Percentiles rank a stretch among this genome's conserved stretches.
These are phyloP conservation scores for Colletotrichum gloeosporioides DNA, from an alignment of 2,329 filamentous ascomycete species.

Conservation along the genomic window DNA sequence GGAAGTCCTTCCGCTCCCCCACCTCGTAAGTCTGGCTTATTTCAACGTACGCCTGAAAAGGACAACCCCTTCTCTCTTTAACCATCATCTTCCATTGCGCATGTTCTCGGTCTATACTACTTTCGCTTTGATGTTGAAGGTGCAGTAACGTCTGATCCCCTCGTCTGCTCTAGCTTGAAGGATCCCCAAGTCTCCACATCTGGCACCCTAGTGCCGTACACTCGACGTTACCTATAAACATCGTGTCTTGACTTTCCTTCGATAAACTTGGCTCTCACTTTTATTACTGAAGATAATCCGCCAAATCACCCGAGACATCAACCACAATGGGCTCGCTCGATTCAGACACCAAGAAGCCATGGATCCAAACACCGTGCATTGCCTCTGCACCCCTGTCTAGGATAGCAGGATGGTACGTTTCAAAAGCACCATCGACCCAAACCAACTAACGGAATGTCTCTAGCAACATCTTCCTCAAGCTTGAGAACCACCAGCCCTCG, in stretches of 20 bases:
- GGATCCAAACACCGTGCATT: slow-evolving; percentile 75
- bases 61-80: background rate
- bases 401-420: slow-evolving; percentile 71
- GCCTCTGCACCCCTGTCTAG: slow-evolving; percentile 71
- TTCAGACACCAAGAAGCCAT: slow-evolving; percentile 55
- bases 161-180: background rate
- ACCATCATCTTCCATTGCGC: background rate
- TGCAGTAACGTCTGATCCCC: background rate
- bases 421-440: slow-evolving; percentile 17
- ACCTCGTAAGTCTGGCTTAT: background rate
- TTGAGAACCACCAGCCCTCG: slow-evolving; percentile 84
- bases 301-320: too few relatives aligned
- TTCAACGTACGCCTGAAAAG: background rate
- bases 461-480: slow-evolving; percentile 82
- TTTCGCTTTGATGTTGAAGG: too few relatives aligned
- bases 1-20: background rate
- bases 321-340: slow-evolving; percentile 46
- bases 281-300: background rate
- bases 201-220: background rate
- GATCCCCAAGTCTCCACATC: background rate
- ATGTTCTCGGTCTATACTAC: too few relatives aligned
- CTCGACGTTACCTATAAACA: background rate
- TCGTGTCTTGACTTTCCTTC: background rate
- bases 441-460: background rate
- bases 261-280: background rate